Base-by-base conservation (phyloP, 1,284 basidiomycete genomes). In the Ganoderma lingzhi region DNA sequence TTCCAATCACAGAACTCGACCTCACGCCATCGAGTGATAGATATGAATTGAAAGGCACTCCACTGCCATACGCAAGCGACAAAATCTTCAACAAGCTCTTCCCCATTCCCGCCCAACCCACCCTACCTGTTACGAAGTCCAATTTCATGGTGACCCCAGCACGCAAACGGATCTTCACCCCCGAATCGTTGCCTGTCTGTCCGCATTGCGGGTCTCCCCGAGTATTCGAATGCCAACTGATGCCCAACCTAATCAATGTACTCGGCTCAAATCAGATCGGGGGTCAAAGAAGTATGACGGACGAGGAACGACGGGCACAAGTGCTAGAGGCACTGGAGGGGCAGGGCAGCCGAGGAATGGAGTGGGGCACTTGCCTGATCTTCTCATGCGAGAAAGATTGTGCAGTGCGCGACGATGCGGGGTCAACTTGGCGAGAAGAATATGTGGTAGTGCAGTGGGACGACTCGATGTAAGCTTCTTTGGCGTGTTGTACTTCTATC, bases 181-280 rank as follows among this genome's bases (percentile, higher is more conserved):
- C 84, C 9, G 74, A 82, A 1, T 75, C 83, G 56, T 78, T 93
- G 37, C 85, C 89, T 0, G 72, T 78, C 0, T 96, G 94, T 77
- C 82, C 87, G 1, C 75, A 80, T 28, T 96, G 94, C 80, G 81
- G 83, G 55, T 82, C 85, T 6, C 81, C 79, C 56, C 86, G 93
- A 14, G 84, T 90, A 9, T 96, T 95, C 79, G 95, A 96, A 77
- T 94, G 91, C 74, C 94, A 96, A 77, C 80, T 96, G 51, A 95
- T 95, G 93, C 94, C 94, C 0, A 94, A 95, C 78, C 81, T 96
- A 59, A 93, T 95, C 79, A 94, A 93, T 69, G 81, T 93, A 8
- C 83, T 94, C 41, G 83, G 84, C 67, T 12, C 51, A 45, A 4
- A 42, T 28, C n/a, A 17, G 44, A 23, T 74, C 53, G 28, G 41